Evolutionary conservation across 495 filamentous ascomycete species (phyloP), one percentile per base, ranked within the genome.

Genomic region (Penicillium salamii): DNA sequence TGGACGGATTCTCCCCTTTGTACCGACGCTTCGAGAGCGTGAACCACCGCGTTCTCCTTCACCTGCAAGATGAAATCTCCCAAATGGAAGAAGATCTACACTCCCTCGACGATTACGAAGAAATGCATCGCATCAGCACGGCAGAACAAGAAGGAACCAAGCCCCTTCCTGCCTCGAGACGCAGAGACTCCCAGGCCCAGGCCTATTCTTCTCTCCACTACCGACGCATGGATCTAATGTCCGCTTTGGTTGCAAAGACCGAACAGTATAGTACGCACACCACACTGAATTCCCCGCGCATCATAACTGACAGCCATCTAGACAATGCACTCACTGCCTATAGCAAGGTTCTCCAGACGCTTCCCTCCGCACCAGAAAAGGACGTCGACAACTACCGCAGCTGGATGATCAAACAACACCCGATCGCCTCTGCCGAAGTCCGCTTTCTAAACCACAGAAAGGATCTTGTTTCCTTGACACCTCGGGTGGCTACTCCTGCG

Each of bases 11-110:
- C 24, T 78, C 76, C 8, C 89, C 89, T 6, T 79, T 97, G 13
- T 96, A 95, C 66, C 84, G 91, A 29, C 86, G 86, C 50, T 97
- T 97, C 58, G 87, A 88, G 59, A 76, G 79, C 7, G 69, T 96
- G 4, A 95, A 96, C 58, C 89, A 95, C 61, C 85, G 92, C 14
- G 73, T 95, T 11, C 76, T 97, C 3, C 74, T 97, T 2, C 82
- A 93, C 58, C 79, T 97, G 1, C 91, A 95, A 68, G 89, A 93
- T 59, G 90, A 95, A 61, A 82, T 95, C 32, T 75, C 81, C 2
- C 86, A 92, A 42, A 73, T 93, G 42, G 89, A 91, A 57, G 84
- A 88, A 55, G 81, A 89, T 32, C 73, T 93, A 0, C 77, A 81
- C n/a, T 69, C 74, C 1, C 67, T 92, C 0, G 90, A 96, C 54